phyloP scores from a whole-genome alignment of 192 early-diverging fungal species.

The Rhizophagus prolifer region DNA sequence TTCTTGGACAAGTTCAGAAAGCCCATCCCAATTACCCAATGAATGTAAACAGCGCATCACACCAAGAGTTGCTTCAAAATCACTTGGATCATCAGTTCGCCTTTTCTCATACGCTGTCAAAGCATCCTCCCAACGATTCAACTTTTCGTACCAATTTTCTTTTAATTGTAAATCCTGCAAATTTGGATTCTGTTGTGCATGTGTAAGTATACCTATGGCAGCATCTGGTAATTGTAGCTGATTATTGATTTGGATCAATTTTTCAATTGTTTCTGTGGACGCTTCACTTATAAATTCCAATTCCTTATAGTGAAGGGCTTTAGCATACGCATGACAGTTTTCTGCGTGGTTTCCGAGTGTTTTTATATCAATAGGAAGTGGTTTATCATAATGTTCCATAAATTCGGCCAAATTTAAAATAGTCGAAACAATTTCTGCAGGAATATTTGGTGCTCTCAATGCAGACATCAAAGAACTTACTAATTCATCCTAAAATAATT shows the following conservation, averaged over 20 bases:
- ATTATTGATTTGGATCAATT: constrained; percentile 92
- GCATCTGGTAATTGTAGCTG: constrained; percentile 95
- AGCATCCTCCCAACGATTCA: constrained; percentile 94
- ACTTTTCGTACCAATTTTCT: constrained; percentile 90
- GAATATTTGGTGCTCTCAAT: constrained; percentile 75
- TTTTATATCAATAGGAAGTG: constrained; percentile 89
- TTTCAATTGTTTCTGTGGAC: constrained; percentile 82
- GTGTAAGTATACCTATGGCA: constrained; percentile 89
- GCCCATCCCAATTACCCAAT: constrained; percentile 88
- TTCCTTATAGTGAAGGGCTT: constrained; percentile 99
- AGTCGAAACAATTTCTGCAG: constrained; percentile 89
- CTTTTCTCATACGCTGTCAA: constrained; percentile 78
- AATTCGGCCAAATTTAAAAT: constrained; percentile 95
- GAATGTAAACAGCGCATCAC: constrained; percentile 92
- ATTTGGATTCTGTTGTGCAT: constrained; percentile 74
- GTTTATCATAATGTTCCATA: constrained; percentile 98
- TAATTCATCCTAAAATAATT: constrained; percentile 65
- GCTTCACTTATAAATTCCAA: constrained; percentile 86
- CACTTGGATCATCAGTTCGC: constrained; percentile 75
- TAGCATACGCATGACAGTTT: constrained; percentile 93
- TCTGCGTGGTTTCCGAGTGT: constrained; percentile 86
- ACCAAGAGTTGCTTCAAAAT: constrained; percentile 74
- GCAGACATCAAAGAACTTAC: constrained; percentile 80
- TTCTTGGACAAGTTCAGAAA: constrained; percentile 77
- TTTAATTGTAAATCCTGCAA: constrained; percentile 78